Evolutionary conservation across 257 asterid genomes (phyloP), one percentile per base, ranked within the genome.

Genomic region (Scutellaria galericulata): DNA sequence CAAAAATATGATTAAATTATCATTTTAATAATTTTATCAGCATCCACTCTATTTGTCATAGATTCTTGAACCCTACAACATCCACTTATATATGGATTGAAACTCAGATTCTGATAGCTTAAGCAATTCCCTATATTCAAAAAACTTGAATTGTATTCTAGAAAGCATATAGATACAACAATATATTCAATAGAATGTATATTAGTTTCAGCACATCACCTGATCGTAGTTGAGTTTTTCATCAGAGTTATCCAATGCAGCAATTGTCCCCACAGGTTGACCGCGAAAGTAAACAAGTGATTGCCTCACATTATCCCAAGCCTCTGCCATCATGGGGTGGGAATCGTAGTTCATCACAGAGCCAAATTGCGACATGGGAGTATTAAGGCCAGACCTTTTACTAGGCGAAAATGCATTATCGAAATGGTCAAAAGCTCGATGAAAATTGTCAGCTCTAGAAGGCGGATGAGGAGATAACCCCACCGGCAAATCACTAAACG

Each of bases 151-250:
- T 1, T 24, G 2, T 24, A 64, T 8, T 64, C 72, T 44, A 27
- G 57, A 63, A 73, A 64, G 48, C 56, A 22, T 63, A 12, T 55
- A 50, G 12, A 41, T 12, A 60, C 31, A 50, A 56, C 53, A 42
- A 64, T 6, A 47, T 12, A 64, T 22, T 68, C 47, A 52, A 51
- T 2, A 24, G 27, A 24, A 1, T 20, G 46, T 7, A 75, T 40
- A 46, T 0, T 35, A 3, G 12, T 52, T 56, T 42, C 41, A 9
- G 50, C 18, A 12, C 63, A 31, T 81, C 76, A 91, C 96, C 97
- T 89, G 96, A 82, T 91, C 97, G 41, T 91, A 91, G 85, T 91
- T 91, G 50, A 91, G 95, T 58, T 85, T 91, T 70, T 91, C 97
- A 44, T 91, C 97, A 7, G 92, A 89, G 80, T 66, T 89, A 69